Conservation (phyloP, 306 rosid species). For the Lablab purpureus region DNA sequence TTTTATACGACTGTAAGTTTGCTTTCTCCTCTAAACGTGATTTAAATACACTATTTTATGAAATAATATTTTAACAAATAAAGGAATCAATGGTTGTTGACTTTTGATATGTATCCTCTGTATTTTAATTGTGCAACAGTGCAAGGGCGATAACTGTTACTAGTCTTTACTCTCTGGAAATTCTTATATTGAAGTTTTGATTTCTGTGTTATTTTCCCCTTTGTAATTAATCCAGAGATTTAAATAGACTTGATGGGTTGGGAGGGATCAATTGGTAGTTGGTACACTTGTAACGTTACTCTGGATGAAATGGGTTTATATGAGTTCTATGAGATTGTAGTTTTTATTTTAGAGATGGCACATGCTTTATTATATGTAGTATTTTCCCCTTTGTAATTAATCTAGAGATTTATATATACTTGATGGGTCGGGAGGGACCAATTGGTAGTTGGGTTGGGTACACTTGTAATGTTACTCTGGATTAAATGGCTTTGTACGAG, state of each 20-base stretch:
- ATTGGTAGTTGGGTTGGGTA: not conserved
- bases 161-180: not conserved
- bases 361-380: not conserved
- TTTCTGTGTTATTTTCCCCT: not conserved
- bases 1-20: slow-evolving; percentile 70
- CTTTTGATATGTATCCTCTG: slow-evolving; percentile 20
- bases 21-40: slow-evolving; percentile 37
- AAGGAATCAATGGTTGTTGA: slow-evolving; percentile 8
- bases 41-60: slow-evolving; percentile 12
- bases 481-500: slow-evolving; percentile 20
- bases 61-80: slow-evolving; percentile 25
- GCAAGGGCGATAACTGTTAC: not conserved
- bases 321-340: not conserved
- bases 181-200: not conserved
- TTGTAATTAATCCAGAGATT: not conserved
- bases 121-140: slow-evolving; percentile 16
- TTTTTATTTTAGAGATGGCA: slow-evolving; percentile 4
- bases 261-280: not conserved
- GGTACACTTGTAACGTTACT: slow-evolving; percentile 23
- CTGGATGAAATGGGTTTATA: slow-evolving; percentile 32
- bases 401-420: slow-evolving; percentile 26
- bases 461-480: slow-evolving; percentile 28
- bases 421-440: slow-evolving; percentile 19
- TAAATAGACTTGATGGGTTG: not conserved
- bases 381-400: not conserved